Evolutionary conservation across 257 asterid genomes (phyloP).

Genomic region (Forsythia suspensa): DNA sequence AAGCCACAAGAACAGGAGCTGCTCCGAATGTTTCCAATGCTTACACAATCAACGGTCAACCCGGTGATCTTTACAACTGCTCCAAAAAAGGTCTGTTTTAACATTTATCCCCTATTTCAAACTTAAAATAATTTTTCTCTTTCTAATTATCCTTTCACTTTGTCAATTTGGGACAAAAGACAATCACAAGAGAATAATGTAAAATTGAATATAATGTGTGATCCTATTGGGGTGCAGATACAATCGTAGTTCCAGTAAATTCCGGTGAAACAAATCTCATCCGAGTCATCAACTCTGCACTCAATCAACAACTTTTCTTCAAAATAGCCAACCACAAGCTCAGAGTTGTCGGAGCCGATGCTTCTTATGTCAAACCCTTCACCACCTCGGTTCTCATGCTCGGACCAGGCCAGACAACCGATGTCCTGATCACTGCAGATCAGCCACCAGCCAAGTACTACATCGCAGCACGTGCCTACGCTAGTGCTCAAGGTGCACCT

Average conservation of each 20-base stretch:
- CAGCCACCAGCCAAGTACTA: conserved; percentile 71
- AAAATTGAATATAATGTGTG: not conserved
- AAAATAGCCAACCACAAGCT: conserved; percentile 75
- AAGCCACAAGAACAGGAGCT: conserved; percentile 79
- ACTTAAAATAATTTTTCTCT: not conserved
- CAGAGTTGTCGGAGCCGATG: conserved; percentile 89
- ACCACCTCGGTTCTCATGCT: conserved; percentile 81
- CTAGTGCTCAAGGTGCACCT: conserved; percentile 80
- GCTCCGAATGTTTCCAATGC: conserved; percentile 81
- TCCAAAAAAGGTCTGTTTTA: conserved; percentile 54
- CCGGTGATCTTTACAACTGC: conserved; percentile 88
- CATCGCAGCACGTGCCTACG: conserved; percentile 85
- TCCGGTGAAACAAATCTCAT: conserved; percentile 77
- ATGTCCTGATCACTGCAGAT: conserved; percentile 69
- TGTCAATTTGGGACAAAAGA: not conserved
- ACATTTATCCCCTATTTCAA: not conserved
- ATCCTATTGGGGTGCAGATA: conserved; percentile 41
- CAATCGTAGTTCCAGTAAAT: conserved; percentile 48
- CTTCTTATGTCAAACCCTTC: conserved; percentile 78
- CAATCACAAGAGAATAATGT: too few relatives aligned
- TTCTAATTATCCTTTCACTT: not conserved
- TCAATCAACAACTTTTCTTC: conserved; percentile 92
- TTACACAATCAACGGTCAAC: conserved; percentile 91
- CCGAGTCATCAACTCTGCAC: conserved; percentile 71
- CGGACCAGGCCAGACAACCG: conserved; percentile 98